phyloP scores from a whole-genome alignment of 768 basidiomycete species.

The Tylopilus sp. region DNA sequence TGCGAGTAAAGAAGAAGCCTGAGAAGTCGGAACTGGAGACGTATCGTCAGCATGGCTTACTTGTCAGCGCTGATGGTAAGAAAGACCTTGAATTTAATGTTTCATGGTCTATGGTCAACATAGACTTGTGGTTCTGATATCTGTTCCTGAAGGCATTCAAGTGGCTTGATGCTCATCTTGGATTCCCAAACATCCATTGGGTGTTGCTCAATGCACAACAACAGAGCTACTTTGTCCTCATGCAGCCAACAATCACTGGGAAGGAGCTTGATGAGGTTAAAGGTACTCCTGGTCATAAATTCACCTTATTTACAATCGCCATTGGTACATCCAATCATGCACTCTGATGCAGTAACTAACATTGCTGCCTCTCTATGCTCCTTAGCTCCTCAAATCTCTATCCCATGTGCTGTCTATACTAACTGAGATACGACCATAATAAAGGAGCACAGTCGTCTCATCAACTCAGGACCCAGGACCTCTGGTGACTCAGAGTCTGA shows the following conservation, averaged over 20 bases:
- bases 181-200: background rate
- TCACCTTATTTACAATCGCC: background rate
- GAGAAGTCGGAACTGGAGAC: background rate
- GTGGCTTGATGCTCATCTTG: conserved; percentile 4
- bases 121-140: background rate
- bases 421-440: background rate
- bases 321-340: background rate
- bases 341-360: background rate
- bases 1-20: background rate
- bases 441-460: background rate
- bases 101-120: background rate
- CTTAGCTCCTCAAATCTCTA: background rate
- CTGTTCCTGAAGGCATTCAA: conserved; percentile 4
- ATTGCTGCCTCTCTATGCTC: background rate
- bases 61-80: background rate
- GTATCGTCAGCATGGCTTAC: background rate
- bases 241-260: background rate
- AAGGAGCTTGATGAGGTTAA: background rate
- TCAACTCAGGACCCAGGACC: too few relatives aligned
- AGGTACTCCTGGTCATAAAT: background rate
- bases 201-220: background rate
- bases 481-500: too few relatives aligned
- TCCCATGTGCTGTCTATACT: background rate
- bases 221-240: background rate
- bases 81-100: background rate